These are phyloP conservation scores for Clarireedia sp. DNA, from an alignment of 2,329 filamentous ascomycete genomes.

Conservation along the genomic window DNA sequence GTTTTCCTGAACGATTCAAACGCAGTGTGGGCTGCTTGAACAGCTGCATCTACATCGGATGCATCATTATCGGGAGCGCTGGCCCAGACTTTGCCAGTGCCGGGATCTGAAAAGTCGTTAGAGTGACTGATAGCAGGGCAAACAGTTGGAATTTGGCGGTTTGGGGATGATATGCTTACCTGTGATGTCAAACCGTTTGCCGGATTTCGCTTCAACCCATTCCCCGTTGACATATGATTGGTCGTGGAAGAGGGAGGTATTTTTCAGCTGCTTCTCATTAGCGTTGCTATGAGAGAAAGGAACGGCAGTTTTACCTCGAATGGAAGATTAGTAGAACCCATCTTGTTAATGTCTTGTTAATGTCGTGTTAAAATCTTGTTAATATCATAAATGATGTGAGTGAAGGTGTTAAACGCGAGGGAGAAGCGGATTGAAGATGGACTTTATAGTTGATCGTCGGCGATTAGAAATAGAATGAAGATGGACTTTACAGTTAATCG, in stretches of 20 bases:
- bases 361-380: too few species aligned
- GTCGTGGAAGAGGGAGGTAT: conserved; percentile 45
- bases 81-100: conserved; percentile 35
- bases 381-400: neutral
- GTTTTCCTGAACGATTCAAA: conserved; percentile 53
- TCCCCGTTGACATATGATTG: conserved; percentile 46
- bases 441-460: too few species aligned
- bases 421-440: too few species aligned
- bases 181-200: conserved; percentile 48
- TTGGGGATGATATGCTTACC: conserved; percentile 29
- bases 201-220: conserved; percentile 48
- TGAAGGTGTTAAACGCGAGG: too few species aligned
- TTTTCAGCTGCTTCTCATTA: conserved; percentile 38
- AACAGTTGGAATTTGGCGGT: neutral
- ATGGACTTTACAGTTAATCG: too few species aligned
- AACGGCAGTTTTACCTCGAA: neutral
- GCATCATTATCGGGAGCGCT: conserved; percentile 35
- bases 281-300: neutral
- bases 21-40: conserved; percentile 50
- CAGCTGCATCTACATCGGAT: conserved; percentile 54
- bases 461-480: too few species aligned
- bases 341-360: neutral
- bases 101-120: conserved; percentile 34
- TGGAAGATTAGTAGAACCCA: conserved; percentile 17
- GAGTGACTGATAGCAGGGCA: neutral